Conservation (phyloP, 352 stramenopile genomes). For the Globisporangium middletonii region DNA sequence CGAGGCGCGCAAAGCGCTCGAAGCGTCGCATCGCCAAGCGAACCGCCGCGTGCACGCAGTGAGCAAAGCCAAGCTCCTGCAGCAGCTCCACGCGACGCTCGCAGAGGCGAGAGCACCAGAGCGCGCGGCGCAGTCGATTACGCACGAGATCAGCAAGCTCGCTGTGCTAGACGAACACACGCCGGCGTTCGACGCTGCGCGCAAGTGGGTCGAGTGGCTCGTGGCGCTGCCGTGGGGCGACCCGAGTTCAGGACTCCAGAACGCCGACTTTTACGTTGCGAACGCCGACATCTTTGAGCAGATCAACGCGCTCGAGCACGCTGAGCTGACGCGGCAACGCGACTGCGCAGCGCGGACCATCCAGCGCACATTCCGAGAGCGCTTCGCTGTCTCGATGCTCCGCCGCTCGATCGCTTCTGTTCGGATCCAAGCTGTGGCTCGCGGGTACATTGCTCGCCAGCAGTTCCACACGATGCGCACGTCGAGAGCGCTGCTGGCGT, state of each 20-base stretch:
- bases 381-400: constrained; percentile 24
- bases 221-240: constrained; percentile 46
- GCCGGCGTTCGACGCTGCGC: constrained; percentile 23
- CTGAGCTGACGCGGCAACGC: not conserved
- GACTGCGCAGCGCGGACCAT: constrained; percentile 28
- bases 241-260: constrained; percentile 16
- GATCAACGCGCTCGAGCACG: constrained; percentile 30
- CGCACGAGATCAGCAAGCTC: constrained; percentile 47
- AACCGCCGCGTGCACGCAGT: not conserved
- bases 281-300: constrained; percentile 33
- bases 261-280: constrained; percentile 12
- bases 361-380: constrained; percentile 35
- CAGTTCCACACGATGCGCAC: not conserved
- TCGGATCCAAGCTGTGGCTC: constrained; percentile 28
- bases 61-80: constrained; percentile 11
- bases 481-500: no score
- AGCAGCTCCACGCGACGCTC: constrained; percentile 21
- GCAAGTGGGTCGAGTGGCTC: constrained; percentile 62
- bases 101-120: constrained; percentile 14
- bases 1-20: not conserved
- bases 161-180: constrained; percentile 19
- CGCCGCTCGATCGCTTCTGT: constrained; percentile 17
- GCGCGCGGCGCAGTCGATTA: constrained; percentile 24
- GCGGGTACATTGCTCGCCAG: constrained; percentile 3
- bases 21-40: not conserved